Evolutionary conservation across 2,329 filamentous ascomycete genomes (phyloP), one percentile per base, ranked within the genome.

Genomic region (Monilinia aucupariae): DNA sequence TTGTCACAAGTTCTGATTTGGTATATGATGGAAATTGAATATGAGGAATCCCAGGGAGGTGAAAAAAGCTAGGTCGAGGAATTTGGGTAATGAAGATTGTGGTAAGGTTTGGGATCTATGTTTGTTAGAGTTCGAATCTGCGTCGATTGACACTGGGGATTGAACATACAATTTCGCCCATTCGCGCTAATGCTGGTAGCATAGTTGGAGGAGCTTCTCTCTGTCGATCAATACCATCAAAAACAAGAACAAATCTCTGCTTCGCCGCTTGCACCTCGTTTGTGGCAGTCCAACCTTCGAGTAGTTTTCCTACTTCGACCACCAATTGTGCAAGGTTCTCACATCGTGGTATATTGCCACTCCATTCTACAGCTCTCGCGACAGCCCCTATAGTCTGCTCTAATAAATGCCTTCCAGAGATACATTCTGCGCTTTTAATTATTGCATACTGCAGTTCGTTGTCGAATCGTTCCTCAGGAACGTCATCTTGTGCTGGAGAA

Each of bases 221-320:
- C 74, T 96, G 90, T 66, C 82, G 84, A 74, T 97, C 93, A 63
- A 97, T 87, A 13, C 86, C 90, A 78, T 97, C 94, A 66, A 97
- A 82, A 13, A 97, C 90, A 64, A 97, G 76, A 10, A 93, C 86
- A 69, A 96, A 92, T 67, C 87, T 67, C 78, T 79, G 53, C 72
- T 70, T 63, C 34, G 47, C 48, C 62, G 48, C 55, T 61, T 62
- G 25, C 72, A 68, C 47, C 75, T 74, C 58, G 22, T 61, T 61
- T 48, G 65, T 64, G 17, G 60, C 41, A 48, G 55, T 67, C 70
- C 68, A 70, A 8, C 45, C 59, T 51, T 68, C 66, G 32, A 92
- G 75, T 75, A 91, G 78, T 71, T 80, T 83, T 65, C 82, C 82
- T 63, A 97, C 78, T 70, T 92, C 85, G 32, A 91, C 89, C 1